These are phyloP conservation scores for Coprinopsis strossmayeri DNA, from an alignment of 768 basidiomycete species.

Conservation along the genomic window DNA sequence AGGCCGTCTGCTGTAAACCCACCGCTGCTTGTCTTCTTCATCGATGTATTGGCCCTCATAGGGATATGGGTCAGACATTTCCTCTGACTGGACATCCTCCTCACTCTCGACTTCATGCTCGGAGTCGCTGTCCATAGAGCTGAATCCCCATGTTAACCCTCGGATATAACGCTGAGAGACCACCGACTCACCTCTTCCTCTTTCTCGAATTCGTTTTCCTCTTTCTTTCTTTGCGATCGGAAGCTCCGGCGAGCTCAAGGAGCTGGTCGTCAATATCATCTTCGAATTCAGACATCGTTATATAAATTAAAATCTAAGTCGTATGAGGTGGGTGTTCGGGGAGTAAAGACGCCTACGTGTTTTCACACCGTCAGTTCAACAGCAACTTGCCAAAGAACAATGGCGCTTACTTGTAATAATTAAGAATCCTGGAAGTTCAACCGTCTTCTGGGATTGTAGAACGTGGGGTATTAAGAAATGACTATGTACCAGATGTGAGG, in stretches of 20 bases:
- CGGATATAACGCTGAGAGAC: too few species aligned
- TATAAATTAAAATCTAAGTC: not conserved
- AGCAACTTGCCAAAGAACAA: too few species aligned
- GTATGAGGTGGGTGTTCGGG: too few species aligned
- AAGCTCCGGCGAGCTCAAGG: conserved; percentile 70
- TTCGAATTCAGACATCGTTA: conserved; percentile 41
- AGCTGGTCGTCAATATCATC: conserved; percentile 63
- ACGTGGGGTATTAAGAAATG: too few species aligned
- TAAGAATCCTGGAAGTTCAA: too few species aligned
- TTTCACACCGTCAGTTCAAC: too few species aligned
- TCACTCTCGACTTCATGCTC: conserved; percentile 64
- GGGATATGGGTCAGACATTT: conserved; percentile 61
- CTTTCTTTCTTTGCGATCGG: conserved; percentile 51
- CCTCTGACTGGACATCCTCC: conserved; percentile 34
- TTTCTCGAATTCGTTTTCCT: conserved; percentile 44
- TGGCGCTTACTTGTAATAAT: too few species aligned
- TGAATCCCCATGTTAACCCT: conserved; percentile 33
- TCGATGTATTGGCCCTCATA: conserved; percentile 89
- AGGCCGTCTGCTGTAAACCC: conserved; percentile 25
- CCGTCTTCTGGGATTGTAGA: too few species aligned
- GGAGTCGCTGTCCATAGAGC: conserved; percentile 34
- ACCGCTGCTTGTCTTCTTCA: conserved; percentile 79
- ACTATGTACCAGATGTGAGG: too few species aligned
- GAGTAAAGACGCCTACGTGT: too few species aligned
- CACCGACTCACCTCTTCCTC: conserved; percentile 51